Percentiles rank a stretch among this genome's conserved stretches.
These are phyloP conservation scores for Candida labiduridarum DNA, from an alignment of 1,139 yeast genomes.

Conservation along the genomic window DNA sequence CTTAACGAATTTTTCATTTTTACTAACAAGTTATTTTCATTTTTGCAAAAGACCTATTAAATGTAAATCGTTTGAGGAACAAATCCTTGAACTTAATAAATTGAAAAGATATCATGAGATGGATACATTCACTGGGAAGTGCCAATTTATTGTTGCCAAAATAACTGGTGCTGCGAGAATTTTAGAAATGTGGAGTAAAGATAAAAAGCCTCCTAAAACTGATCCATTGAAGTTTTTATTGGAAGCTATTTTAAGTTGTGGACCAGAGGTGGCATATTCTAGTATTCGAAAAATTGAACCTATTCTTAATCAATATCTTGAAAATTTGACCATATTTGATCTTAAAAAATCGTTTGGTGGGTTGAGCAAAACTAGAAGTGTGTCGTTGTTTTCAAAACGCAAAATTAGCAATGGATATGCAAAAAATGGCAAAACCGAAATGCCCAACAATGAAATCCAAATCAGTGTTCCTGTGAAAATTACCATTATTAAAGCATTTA, in stretches of 20 bases:
- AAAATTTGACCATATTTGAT: constrained; percentile 1
- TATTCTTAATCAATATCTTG: constrained; percentile 11
- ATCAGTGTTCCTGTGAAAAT: constrained; percentile 2
- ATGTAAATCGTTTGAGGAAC: constrained; percentile 14
- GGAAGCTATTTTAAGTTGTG: constrained; percentile 14
- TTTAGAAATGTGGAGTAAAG: constrained; percentile 13
- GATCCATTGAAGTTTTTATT: constrained; percentile 12
- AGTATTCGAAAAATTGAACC: constrained; percentile 14
- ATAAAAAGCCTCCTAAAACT: constrained; percentile 7
- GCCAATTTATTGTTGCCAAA: constrained; percentile 12
- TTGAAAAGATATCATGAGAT: constrained; percentile 8
- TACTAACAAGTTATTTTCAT: constrained; percentile 4
- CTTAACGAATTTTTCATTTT: neutral
- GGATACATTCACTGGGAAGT: constrained; percentile 15
- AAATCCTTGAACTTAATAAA: constrained; percentile 11
- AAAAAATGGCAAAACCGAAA: neutral
- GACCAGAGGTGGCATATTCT: constrained; percentile 14
- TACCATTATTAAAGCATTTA: constrained; percentile 12
- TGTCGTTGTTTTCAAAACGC: constrained; percentile 9
- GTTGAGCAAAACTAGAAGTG: constrained; percentile 7
- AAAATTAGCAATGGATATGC: neutral
- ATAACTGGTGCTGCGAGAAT: constrained; percentile 8
- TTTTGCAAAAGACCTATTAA: constrained; percentile 5
- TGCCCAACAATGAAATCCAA: neutral
- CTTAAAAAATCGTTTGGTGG: neutral